Conservation (phyloP, 1,139 yeast genomes). For the Nakaseomyces bracarensis region DNA sequence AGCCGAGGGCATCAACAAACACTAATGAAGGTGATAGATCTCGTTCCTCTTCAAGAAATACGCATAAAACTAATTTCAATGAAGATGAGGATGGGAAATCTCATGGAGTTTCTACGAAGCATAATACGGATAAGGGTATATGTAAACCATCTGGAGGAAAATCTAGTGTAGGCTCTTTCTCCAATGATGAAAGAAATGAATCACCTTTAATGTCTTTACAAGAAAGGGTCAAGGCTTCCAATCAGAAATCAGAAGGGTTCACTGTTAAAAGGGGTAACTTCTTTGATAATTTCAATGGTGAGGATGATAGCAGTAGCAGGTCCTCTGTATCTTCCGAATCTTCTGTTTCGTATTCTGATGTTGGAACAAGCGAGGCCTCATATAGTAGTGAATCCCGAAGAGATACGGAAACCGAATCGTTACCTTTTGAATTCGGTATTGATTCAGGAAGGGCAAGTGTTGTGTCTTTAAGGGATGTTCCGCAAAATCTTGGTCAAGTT, state of each 20-base stretch:
- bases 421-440: slow-evolving; percentile 25
- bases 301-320: slow-evolving; percentile 11
- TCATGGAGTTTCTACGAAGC: not conserved
- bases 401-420: slow-evolving; percentile 23
- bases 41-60: not conserved
- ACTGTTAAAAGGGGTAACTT: slow-evolving; percentile 18
- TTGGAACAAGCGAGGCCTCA: not conserved
- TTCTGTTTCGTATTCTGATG: slow-evolving; percentile 10
- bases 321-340: slow-evolving; percentile 14
- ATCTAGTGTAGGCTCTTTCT: not conserved
- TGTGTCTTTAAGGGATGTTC: slow-evolving; percentile 20
- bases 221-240: slow-evolving; percentile 6
- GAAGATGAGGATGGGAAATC: not conserved
- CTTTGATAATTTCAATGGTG: slow-evolving; percentile 17
- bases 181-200: not conserved
- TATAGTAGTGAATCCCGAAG: slow-evolving; percentile 11
- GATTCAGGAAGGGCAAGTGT: slow-evolving; percentile 24
- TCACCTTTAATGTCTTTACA: slow-evolving; percentile 9
- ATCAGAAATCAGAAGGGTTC: slow-evolving; percentile 9
- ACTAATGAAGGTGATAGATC: not conserved
- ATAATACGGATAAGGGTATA: not conserved
- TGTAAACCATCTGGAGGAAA: not conserved
- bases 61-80: not conserved
- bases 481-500: slow-evolving; percentile 13
- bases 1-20: not conserved